phyloP scores from a whole-genome alignment of 768 basidiomycete genomes.

The Boletus eberwhitei region DNA sequence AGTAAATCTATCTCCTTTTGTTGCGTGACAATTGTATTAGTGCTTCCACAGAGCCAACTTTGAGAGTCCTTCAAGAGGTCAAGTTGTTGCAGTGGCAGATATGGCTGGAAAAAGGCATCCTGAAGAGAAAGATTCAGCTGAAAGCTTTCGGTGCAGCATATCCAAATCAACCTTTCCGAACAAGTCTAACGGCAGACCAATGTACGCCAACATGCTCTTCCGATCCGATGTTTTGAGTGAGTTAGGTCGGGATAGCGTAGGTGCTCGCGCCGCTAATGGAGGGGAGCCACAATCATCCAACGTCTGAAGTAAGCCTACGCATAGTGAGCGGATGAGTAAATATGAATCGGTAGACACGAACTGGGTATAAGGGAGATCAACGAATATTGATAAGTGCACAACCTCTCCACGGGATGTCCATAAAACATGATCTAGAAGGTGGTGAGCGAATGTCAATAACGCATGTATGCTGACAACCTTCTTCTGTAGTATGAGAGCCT shows the following conservation, averaged over 20 bases:
- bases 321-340: conserved; percentile 4
- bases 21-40: conserved; percentile 92
- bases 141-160: background rate
- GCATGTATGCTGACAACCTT: conserved; percentile 48
- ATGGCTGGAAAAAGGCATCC: conserved; percentile 98
- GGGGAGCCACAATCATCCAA: conserved; percentile 93
- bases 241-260: conserved; percentile 67
- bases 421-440: conserved; percentile 84
- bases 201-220: conserved; percentile 85
- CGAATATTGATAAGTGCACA: conserved; percentile 98
- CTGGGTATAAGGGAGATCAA: conserved; percentile 91
- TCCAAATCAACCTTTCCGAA: conserved; percentile 69
- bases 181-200: conserved; percentile 91
- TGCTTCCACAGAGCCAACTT: conserved; percentile 92
- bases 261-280: conserved; percentile 58
- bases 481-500: conserved; percentile 91
- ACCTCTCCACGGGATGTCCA: conserved; percentile 91
- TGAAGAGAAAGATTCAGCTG: conserved; percentile 28
- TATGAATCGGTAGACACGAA: conserved; percentile 23
- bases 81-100: conserved; percentile 91
- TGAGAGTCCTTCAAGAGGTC: conserved; percentile 78
- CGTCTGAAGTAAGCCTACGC: conserved; percentile 75
- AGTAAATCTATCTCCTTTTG: conserved; percentile 89
- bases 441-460: conserved; percentile 8
- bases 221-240: conserved; percentile 85